Percentiles rank a stretch among this genome's conserved stretches.
phyloP scores from a whole-genome alignment of 176 grass and related monocot species.

The Triticum aestivum region IWGSC_CS_RefSeq_v2.1 NC_057797.1:692160242-692160741 shows the following conservation, averaged over 20 bases:
- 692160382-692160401: slow-evolving; percentile 32
- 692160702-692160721: slow-evolving; percentile 46
- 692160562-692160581: slow-evolving; percentile 66
- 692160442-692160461: slow-evolving; percentile 70
- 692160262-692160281: slow-evolving; percentile 72
- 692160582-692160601: slow-evolving; percentile 35
- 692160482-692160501: slow-evolving; percentile 71
- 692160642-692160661: slow-evolving; percentile 72
- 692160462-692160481: slow-evolving; percentile 83
- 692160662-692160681: slow-evolving; percentile 63
- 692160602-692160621: slow-evolving; percentile 23
- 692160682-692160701: slow-evolving; percentile 68
- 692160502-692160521: slow-evolving; percentile 47
- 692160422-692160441: slow-evolving; percentile 62
- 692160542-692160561: slow-evolving; percentile 58
- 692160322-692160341: slow-evolving; percentile 46
- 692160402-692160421: slow-evolving; percentile 23
- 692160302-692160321: slow-evolving; percentile 77
- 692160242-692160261: slow-evolving; percentile 93
- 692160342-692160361: slow-evolving; percentile 55
- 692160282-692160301: slow-evolving; percentile 58
- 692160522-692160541: slow-evolving; percentile 53
- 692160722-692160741: slow-evolving; percentile 55
- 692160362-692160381: slow-evolving; percentile 98
- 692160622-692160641: slow-evolving; percentile 60